Base-by-base conservation (phyloP, 208 protist genomes). In the Chromosphaera perkinsii region DNA sequence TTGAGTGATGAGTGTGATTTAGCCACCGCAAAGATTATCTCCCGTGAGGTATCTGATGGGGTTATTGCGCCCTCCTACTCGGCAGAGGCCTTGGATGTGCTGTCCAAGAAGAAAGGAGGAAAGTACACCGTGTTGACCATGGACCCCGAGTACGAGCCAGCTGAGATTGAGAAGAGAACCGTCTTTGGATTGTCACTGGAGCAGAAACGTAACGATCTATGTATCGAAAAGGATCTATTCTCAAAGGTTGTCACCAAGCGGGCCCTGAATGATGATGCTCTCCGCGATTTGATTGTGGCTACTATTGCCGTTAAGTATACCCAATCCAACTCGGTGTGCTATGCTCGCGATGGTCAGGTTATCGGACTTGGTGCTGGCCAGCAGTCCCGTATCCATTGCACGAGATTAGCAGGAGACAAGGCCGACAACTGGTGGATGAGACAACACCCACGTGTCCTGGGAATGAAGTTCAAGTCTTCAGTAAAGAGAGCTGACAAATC, bases 271-370 rank as follows among this genome's bases (percentile, higher is more conserved):
- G 68, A 64, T 29, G 43, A 33, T 7, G 82, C 74, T 22, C 12
- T 66, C 24, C 69, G 72, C 35, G 82, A 86, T 56, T 42, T 85
- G 14, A 51, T 84, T 39, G 55, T 87, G 7, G 76, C 78, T 1
- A 73, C 76, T n/a, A 79, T 86, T 52, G 73, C 78, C 5, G 59
- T 84, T 61, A 87, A 85, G 73, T 87, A 84, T 71, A 87, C 83
- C 0, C 81, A 84, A 66, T 82, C 70, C 24, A 83, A 85, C 73
- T 81, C 70, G 33, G 83, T 87, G 47, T 79, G 78, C 24, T 87
- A 83, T 47, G 77, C 80, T n/a, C 20, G 39, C 20, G 59, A 72
- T 39, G 81, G 81, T 14, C 78, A 83, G 76, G 66, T 84, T 64
- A 58, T 87, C 37, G 83, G 83, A 36, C 51, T 87, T 12, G 83